These are phyloP conservation scores for Escallonia herrerae DNA, from an alignment of 129 eudicot species.

Conservation along the genomic window DNA sequence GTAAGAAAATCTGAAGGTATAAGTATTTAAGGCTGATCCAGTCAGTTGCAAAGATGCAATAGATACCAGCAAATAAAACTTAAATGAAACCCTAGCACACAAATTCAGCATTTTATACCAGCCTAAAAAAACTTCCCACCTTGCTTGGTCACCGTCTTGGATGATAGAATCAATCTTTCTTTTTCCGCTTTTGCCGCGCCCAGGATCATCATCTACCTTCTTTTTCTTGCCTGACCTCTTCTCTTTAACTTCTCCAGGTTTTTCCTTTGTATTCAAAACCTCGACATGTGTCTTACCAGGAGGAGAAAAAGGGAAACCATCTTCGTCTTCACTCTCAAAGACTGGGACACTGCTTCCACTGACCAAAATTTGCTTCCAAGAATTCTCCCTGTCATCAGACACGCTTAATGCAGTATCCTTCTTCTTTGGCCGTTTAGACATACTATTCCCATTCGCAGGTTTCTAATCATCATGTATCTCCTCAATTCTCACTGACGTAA, in stretches of 20 bases:
- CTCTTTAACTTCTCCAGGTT: conserved; percentile 18
- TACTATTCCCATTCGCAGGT: conserved; percentile 32
- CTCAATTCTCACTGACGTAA: conserved; percentile 70
- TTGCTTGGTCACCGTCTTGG: conserved; percentile 25
- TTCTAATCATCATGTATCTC: conserved; percentile 75
- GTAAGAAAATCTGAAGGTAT: too few species aligned
- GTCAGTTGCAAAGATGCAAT: too few species aligned
- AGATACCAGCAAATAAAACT: too few species aligned
- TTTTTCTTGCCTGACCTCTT: conserved; percentile 29
- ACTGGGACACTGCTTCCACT: conserved; percentile 21
- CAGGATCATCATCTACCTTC: conserved; percentile 29
- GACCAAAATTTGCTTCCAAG: conserved; percentile 41
- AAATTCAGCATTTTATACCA: too few species aligned
- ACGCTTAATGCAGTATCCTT: conserved; percentile 21
- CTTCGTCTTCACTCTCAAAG: conserved; percentile 90
- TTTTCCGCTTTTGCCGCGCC: conserved; percentile 29
- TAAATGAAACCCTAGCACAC: too few species aligned
- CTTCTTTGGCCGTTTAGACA: conserved; percentile 44
- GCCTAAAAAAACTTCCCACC: conserved; percentile 22
- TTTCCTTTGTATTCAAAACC: conserved; percentile 16
- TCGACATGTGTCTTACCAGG: conserved; percentile 19
- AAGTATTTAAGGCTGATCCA: too few species aligned
- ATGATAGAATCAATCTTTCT: conserved; percentile 52
- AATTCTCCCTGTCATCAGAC: conserved; percentile 21
- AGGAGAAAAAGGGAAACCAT: conserved; percentile 71